Base-by-base conservation (phyloP, 768 basidiomycete species). In the Crepidotus variabilis region DNA sequence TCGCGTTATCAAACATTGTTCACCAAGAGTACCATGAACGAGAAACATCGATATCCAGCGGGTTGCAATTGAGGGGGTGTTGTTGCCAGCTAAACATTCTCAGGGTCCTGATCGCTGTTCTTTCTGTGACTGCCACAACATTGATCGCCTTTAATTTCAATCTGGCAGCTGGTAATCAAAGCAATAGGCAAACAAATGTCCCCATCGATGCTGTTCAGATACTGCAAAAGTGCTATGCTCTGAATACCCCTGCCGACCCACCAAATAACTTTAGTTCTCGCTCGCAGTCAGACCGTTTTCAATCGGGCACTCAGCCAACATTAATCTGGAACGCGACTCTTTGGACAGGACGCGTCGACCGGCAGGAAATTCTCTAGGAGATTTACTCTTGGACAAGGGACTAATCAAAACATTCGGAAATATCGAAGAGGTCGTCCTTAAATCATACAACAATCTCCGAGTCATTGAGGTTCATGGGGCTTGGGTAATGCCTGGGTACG, bases 261-360 rank as follows among this genome's bases (percentile, higher is more conserved):
- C 71, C 77, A 13, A 61, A 62, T 2, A 62, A 76, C 60, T 78
- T 80, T 54, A 60, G 73, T 60, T 58, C 62, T 32, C 72, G 78
- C 23, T 65, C 65, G 13, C 51, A 72, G 32, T 88, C 86, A 1
- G 88, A 90, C 64, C 75, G 88, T 23, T 88, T 77, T 57, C 82
- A 76, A 48, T 63, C 72, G 2, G 88, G 85, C 7, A 91, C 90
- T 3, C 72, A 72, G 11, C 71, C 88, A 1, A 83, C 82, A 8
- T 74, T 87, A 55, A 77, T 95, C 57, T 79, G 72, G 66, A 92
- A 93, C 64, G 91, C 86, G 18, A 88, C 81, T 46, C 75, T 88
- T 53, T 78, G 85, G 85, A 79, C 84, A 2, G 85, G 84, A 43
- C 73, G 71, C 52, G 66, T 69, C 33, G 73, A 79, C 47, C 84